Percentiles rank a stretch among this genome's conserved stretches.
Conservation (phyloP, 305 asterid species). For the Lippia alba region DNA sequence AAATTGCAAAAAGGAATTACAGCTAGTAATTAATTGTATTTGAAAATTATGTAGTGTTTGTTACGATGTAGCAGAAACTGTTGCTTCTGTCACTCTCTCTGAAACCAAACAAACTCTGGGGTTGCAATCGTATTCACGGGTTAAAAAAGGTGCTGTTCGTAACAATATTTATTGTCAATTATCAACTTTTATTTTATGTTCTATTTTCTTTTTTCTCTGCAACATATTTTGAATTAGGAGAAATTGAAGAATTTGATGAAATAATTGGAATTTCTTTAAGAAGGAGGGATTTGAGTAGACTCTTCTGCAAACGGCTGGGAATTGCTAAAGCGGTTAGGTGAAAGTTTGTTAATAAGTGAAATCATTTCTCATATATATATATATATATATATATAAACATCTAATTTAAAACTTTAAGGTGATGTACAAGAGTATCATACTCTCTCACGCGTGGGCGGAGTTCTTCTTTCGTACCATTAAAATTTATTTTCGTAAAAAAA, state of each 20-base stretch:
- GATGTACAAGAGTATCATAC: no score
- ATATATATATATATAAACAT: no score
- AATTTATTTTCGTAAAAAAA: no score
- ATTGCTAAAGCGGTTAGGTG: conserved; percentile 1
- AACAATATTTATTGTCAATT: no score
- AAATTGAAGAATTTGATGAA: neutral
- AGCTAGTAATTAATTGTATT: conserved; percentile 26
- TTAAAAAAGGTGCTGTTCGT: neutral
- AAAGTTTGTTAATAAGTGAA: no score
- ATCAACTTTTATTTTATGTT: neutral
- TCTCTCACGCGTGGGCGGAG: no score
- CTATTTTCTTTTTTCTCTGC: neutral
- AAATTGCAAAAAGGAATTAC: conserved; percentile 13
- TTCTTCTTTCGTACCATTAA: no score
- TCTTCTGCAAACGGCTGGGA: neutral
- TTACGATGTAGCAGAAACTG: conserved; percentile 16
- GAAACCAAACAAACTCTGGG: neutral
- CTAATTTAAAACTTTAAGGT: no score
- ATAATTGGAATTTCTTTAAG: neutral
- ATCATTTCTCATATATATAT: no score
- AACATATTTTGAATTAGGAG: neutral
- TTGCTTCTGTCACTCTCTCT: conserved; percentile 10
- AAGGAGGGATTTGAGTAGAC: neutral
- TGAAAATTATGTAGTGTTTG: neutral
- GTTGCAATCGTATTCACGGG: conserved; percentile 25